These are phyloP conservation scores for Coleophoma cylindrospora DNA, from an alignment of 2,329 filamentous ascomycete genomes.

Conservation along the genomic window DNA sequence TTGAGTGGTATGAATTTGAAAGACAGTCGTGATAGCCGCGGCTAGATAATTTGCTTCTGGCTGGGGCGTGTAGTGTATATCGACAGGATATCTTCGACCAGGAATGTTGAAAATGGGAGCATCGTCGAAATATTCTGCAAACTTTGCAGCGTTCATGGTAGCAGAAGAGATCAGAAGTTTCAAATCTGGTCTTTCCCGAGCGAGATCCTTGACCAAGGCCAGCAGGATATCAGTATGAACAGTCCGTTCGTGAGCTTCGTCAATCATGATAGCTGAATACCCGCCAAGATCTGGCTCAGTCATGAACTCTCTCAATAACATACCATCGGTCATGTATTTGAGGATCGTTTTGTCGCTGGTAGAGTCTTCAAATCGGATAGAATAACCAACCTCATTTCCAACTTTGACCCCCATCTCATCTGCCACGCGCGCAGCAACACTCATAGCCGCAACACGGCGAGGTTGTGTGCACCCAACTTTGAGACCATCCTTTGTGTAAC, in stretches of 20 bases:
- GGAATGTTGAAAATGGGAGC: slow-evolving; percentile 94
- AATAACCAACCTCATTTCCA: slow-evolving; percentile 89
- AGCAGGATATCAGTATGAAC: slow-evolving; percentile 87
- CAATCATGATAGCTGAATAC: slow-evolving; percentile 90
- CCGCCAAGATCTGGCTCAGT: slow-evolving; percentile 78
- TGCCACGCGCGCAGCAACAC: slow-evolving; percentile 89
- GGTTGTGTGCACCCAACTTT: slow-evolving; percentile 94
- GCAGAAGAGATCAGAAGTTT: slow-evolving; percentile 91
- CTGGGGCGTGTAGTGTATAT: slow-evolving; percentile 84
- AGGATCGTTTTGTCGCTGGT: slow-evolving; percentile 87
- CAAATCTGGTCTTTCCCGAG: slow-evolving; percentile 75
- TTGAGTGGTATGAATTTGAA: slow-evolving; percentile 90
- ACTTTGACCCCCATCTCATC: slow-evolving; percentile 90
- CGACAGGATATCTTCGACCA: slow-evolving; percentile 81
- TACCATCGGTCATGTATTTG: slow-evolving; percentile 97
- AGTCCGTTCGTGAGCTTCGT: slow-evolving; percentile 94
- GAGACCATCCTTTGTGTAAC: slow-evolving; percentile 76
- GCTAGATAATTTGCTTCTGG: slow-evolving; percentile 93
- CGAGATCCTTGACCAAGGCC: slow-evolving; percentile 83
- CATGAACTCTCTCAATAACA: slow-evolving; percentile 85
- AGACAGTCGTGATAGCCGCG: slow-evolving; percentile 86
- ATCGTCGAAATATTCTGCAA: slow-evolving; percentile 86
- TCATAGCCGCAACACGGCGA: slow-evolving; percentile 94
- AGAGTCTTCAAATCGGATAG: slow-evolving; percentile 89
- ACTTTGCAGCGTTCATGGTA: slow-evolving; percentile 91